Evolutionary conservation across 495 filamentous ascomycete species (phyloP), one percentile per base, ranked within the genome.

Genomic region (Daldinia caldariorum): DNA sequence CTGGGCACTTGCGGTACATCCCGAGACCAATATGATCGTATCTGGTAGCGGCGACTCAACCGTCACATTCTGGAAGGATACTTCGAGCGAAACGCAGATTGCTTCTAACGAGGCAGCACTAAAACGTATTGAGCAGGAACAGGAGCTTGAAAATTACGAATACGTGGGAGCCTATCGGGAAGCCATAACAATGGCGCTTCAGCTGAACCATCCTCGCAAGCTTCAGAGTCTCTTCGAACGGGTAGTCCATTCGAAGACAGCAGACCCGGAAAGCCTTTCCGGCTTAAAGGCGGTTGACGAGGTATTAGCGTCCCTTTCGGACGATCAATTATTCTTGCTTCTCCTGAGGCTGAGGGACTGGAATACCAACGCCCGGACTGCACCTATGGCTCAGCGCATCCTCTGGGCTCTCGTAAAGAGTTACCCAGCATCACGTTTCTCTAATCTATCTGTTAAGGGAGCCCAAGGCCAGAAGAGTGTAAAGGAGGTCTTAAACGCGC

Each of bases 11-110:
- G 87, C 91, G 29, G 85, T 86, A n/a, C 89, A 92, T 70, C 90
- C 91, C 14, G 81, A 76, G 32, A 76, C 85, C 71, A 83, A 89
- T 70, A 89, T 88, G 50, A 84, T 99, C 55, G 90, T 94, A 60
- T 98, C 95, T 20, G 95, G 93, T 43, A 92, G 91, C 61, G 93
- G 89, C 43, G 95, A 98, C 78, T 91, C 92, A 60, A 91, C 91
- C 2, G 88, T 98, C 38, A 95, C 94, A 0, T 96, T 97, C 83
- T 99, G 95, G 95, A 87, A 87, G 66, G 95, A 99, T 73, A 97
- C 94, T 6, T 93, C 94, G 0, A 85, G 86, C n/a, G 84, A 89
- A 58, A 97, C 93, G 1, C 88, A 90, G 54, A 88, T 85, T 2
- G 89, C 90, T 8, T 82, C 88, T 2, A 87, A 89, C 26, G 84